Evolutionary conservation across 1,284 basidiomycete species (phyloP).

Genomic region (Exobasidium rhododendri): DNA sequence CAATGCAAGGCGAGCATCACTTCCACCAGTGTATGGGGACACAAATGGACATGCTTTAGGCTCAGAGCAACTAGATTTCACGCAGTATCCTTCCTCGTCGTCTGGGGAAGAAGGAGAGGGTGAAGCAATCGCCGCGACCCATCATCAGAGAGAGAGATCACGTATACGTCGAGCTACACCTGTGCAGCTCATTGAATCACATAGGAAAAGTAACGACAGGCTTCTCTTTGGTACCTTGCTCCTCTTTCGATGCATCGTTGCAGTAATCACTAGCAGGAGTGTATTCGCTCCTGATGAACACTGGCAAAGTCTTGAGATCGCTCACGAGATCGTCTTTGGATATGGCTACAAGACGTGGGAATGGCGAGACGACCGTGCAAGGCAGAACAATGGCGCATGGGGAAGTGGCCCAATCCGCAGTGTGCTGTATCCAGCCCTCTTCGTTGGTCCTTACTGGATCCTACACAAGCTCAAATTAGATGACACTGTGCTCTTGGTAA

Average conservation of each 20-base stretch:
- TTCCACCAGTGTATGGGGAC: background rate
- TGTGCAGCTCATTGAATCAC: background rate
- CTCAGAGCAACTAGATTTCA: background rate
- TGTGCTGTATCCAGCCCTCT: constrained; percentile 60
- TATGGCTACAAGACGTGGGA: constrained; percentile 95
- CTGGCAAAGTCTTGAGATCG: constrained; percentile 90
- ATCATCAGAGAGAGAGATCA: background rate
- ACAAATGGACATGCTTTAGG: background rate
- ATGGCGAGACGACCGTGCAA: constrained; percentile 61
- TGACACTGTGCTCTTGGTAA: constrained; percentile 35
- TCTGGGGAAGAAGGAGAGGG: background rate
- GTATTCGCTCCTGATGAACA: constrained; percentile 98
- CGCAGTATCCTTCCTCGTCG: background rate
- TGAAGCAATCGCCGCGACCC: background rate
- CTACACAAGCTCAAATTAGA: constrained; percentile 65
- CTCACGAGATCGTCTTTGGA: constrained; percentile 81
- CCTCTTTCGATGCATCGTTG: constrained; percentile 57
- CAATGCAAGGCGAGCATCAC: background rate
- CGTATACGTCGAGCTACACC: background rate
- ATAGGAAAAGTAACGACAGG: background rate
- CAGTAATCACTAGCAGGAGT: constrained; percentile 68
- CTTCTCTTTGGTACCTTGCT: constrained; percentile 29
- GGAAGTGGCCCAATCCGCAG: constrained; percentile 51
- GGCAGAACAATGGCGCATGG: background rate
- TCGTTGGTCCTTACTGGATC: constrained; percentile 72